Base-by-base conservation (phyloP, 75 land plant species). In the Picea glauca region DNA sequence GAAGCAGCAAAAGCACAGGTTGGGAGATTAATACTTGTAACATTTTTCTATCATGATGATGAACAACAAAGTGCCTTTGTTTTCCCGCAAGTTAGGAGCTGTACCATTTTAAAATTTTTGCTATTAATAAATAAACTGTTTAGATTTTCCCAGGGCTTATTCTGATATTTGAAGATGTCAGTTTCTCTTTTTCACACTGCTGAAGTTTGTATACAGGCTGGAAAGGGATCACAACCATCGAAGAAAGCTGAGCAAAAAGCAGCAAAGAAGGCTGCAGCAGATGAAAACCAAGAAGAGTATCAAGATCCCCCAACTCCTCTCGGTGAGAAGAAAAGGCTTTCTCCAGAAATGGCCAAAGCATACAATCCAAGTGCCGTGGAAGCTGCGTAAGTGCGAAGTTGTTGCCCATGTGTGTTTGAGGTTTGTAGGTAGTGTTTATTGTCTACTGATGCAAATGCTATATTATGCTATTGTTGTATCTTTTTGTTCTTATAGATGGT, bases 351-450 rank as follows among this genome's bases (percentile, higher is more conserved):
- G 91, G 94, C 99, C 0, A 90, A 90, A 61, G 82, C 86, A n/a
- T 96, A 92, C 62, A 89, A 76, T 81, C 99, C 99, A 43, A 83
- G 79, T 87, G 88, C 86, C 26, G 99, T 96, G 43, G 99, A 96
- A 81, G 87, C 88, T 63, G 72, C 89, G 99, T 96, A 83, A 82
- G 88, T 86, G 74, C 12, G 13, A 30, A 14, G 12, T 0, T 2
- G 38, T 9, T 50, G 56, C 11, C 56, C 13, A 50, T 50, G 11
- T 5, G 33, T 75, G 77, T 57, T 20, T 31, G 15, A 78, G 30
- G 46, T 8, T 17, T 23, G 40, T 17, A 5, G 26, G 5, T 61
- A 26, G 6, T 67, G 23, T 77, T 15, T 58, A 72, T 31, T n/a
- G n/a, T 62, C 66, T 6, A 15, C 30, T 32, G 13, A 11, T 13